phyloP scores from a whole-genome alignment of 2,329 filamentous ascomycete species.

The Alternaria solani region DNA sequence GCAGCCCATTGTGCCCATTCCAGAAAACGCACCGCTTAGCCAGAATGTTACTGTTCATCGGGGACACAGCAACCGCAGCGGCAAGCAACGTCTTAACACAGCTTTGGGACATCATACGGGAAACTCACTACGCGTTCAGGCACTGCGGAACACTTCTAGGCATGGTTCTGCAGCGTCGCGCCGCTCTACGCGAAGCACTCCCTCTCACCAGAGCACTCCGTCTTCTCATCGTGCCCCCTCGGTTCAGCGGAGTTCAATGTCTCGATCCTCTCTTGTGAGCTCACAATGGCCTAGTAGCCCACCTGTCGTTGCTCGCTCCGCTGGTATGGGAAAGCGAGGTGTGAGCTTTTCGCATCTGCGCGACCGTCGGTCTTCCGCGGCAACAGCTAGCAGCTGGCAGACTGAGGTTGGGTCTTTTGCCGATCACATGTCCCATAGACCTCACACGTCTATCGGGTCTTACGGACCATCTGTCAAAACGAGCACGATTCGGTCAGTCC shows the following conservation, averaged over 20 bases:
- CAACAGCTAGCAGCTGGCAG: conserved; percentile 50
- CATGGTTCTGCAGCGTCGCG: conserved; percentile 44
- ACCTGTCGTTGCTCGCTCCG: conserved; percentile 57
- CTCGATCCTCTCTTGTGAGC: conserved; percentile 56
- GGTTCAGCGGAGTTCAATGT: conserved; percentile 35
- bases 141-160: conserved; percentile 46
- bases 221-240: conserved; percentile 41
- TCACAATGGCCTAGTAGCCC: conserved; percentile 59
- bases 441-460: conserved; percentile 32
- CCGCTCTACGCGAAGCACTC: conserved; percentile 30
- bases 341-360: conserved; percentile 69
- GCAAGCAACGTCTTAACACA: conserved; percentile 48
- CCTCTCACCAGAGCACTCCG: conserved; percentile 37
- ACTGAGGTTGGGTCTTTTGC: conserved; percentile 37
- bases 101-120: conserved; percentile 52
- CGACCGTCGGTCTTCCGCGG: conserved; percentile 53
- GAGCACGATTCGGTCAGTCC: conserved; percentile 34
- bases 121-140: conserved; percentile 54
- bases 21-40: conserved; percentile 62
- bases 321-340: conserved; percentile 64
- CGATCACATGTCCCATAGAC: conserved; percentile 37
- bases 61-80: conserved; percentile 45
- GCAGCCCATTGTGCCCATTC: conserved; percentile 54
- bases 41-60: conserved; percentile 75
- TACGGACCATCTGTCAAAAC: conserved; percentile 33